Base-by-base conservation (phyloP, 1,284 basidiomycete species). In the Fistulinella staudtii region DNA sequence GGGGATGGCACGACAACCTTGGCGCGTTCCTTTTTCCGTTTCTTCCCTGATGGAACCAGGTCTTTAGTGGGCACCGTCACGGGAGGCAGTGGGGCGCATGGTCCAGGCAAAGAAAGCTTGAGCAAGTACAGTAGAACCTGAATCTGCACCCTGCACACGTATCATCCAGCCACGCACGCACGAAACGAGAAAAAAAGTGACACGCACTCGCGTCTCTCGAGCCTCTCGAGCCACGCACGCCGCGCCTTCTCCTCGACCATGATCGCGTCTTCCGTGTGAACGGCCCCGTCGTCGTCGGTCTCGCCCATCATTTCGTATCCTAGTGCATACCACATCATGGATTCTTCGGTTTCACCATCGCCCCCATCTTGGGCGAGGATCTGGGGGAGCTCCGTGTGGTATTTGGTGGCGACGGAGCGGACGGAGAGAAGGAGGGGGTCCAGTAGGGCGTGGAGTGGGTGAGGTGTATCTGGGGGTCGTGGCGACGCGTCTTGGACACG, bases 201-300 rank as follows among this genome's bases (percentile, higher is more conserved):
- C 22, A 73, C 83, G 47, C 56, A 87, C 86, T 89, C 85, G 57
- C 85, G 75, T 54, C 73, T 69, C 65, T 88, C 85, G 68, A 88
- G 74, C 36, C 74, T 68, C 39, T 80, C 73, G 25, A 87, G 63
- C 75, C 82, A 85, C 5, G 51, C 51, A 13, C 67, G 58, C 34
- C 74, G 70, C 73, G 80, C 83, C 41, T 65, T 66, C 33, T 75
- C 75, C 46, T 80, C 73, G 31, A 65, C 55, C 73, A 54, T 51
- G 17, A 59, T 52, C 20, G 54, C 55, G 21, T 60, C 67, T 43
- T 58, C 55, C 37, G 47, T 55, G 36, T 60, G n/a, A n/a, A n/a
- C 51, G 17, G 50, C 48, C 10, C 47, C 44, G 21, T 44, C 44
- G n/a, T 55, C 51, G 14, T 60, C 56, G n/a, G 57, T 56, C 10